Evolutionary conservation across 768 basidiomycete species (phyloP), one percentile per base, ranked within the genome.

Genomic region (Neoboletus magnificus): DNA sequence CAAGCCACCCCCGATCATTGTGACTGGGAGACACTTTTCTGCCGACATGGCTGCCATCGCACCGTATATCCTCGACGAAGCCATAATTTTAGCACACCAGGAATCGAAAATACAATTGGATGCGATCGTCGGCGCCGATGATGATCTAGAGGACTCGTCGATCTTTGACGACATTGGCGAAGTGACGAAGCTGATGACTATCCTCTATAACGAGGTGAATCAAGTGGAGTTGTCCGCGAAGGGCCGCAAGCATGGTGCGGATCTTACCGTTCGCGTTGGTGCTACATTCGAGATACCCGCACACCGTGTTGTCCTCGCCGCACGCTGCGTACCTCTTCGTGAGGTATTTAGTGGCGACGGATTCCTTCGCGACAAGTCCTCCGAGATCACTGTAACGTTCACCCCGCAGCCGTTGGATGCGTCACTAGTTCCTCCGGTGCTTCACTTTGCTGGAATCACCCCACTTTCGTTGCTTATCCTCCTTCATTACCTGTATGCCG

Each of bases 401-500:
- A 23, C 52, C 57, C 52, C 64, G n/a, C 62, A 32, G 5, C 23
- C 16, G 3, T 12, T 11, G 18, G 55, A 23, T 25, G 12, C 8
- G 12, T 25, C 43, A 30, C 48, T 29, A 18, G 37, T 43, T 44
- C 48, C 33, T 33, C 39, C 48, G 1, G 37, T 30, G 9, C 55
- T 71, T 15, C 66, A 67, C 18, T 62, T 96, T 42, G 65, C 74
- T 0, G 83, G 83, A 2, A 83, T 82, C 57, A 81, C 84, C 43
- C 78, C 87, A 0, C 72, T 95, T 8, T 74, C 91, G 0, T 70
- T 87, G 16, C 79, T 97, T 16, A 78, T 96, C 22, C 74, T 98
- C 20, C 69, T 97, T 20, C 79, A 85, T 23, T 98, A 93, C 64
- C 71, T 98, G n/a, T 98, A 98, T 71, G 81, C 89, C 1, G 96